Evolutionary conservation across 169 alveolate species (phyloP).

Genomic region (Plasmodium yoelii): DNA sequence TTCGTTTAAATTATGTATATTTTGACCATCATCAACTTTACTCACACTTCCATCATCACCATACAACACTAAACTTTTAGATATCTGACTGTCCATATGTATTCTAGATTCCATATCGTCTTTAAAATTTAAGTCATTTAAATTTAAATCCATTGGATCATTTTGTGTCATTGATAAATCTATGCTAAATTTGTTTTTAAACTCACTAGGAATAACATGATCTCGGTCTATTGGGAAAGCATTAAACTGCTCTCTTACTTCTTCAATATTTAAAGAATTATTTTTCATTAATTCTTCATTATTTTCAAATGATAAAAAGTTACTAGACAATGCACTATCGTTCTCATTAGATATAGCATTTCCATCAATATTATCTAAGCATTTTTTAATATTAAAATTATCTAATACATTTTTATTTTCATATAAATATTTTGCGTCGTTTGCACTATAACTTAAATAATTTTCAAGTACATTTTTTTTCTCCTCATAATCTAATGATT

Average conservation of each 20-base stretch:
- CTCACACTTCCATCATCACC: conserved; percentile 25
- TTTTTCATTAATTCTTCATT: conserved; percentile 39
- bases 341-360: conserved; percentile 17
- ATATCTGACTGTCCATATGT: conserved; percentile 52
- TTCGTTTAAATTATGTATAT: conserved; percentile 27
- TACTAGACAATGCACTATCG: conserved; percentile 28
- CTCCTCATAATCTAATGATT: conserved; percentile 35
- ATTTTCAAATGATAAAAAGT: conserved; percentile 41
- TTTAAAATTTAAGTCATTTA: conserved; percentile 48
- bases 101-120: conserved; percentile 58
- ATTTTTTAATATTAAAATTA: conserved; percentile 45
- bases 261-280: conserved; percentile 57
- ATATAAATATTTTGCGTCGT: conserved; percentile 18
- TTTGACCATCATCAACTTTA: conserved; percentile 28
- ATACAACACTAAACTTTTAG: conserved; percentile 40
- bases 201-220: conserved; percentile 16
- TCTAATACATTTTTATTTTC: conserved; percentile 55
- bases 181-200: conserved; percentile 40
- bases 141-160: conserved; percentile 56
- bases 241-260: conserved; percentile 57
- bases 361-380: conserved; percentile 65
- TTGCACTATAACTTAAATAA: conserved; percentile 19
- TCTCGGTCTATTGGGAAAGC: conserved; percentile 19
- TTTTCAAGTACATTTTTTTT: conserved; percentile 37
- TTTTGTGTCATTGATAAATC: conserved; percentile 51